Base-by-base conservation (phyloP, 169 alveolate species). In the Amoebophrya sp. region DNA sequence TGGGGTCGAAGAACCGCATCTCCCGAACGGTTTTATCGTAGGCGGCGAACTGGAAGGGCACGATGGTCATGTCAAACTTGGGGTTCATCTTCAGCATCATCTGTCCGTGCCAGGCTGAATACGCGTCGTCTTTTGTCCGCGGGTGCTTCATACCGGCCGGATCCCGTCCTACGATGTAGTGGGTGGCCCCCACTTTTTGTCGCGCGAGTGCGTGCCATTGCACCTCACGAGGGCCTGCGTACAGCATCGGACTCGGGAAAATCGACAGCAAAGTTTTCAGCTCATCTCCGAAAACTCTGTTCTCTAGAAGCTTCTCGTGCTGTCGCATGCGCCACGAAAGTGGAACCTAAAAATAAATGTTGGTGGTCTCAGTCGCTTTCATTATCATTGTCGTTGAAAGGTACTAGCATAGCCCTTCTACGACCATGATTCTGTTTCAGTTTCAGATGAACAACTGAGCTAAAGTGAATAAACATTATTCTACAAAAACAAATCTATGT, bases 1-100 rank as follows among this genome's bases (percentile, higher is more conserved):
- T 25, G 35, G 83, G 83, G 83, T 66, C 83, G 83, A 66, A 66
- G 83, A 66, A 66, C 32, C 83, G 83, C 83, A 66, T 66, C 83
- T 66, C 83, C 39, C 83, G 32, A 7, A 25, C 83, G 0, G 83
- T 66, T 66, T 66, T 66, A 25, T 66, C 83, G 83, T 66, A 66
- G 0, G 38, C 35, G 7, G 83, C 83, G 18, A 66, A 66, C 83
- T 66, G 83, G 83, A 66, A 66, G 7, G 83, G 83, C 83, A 66
- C 83, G 29, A 66, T 66, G 38, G 35, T 66, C 83, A 66, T 66
- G 32, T 7, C 10, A 25, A 66, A 66, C 29, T 7, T 0, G 10
- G 83, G 83, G 35, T 66, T 66, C 83, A 66, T 7, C 35, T 66
- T 25, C 35, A 66, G 83, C 83, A 66, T 66, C 35, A 1, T 66